Conservation (phyloP, 2,329 filamentous ascomycete genomes). For the Pyricularia sp. region DNA sequence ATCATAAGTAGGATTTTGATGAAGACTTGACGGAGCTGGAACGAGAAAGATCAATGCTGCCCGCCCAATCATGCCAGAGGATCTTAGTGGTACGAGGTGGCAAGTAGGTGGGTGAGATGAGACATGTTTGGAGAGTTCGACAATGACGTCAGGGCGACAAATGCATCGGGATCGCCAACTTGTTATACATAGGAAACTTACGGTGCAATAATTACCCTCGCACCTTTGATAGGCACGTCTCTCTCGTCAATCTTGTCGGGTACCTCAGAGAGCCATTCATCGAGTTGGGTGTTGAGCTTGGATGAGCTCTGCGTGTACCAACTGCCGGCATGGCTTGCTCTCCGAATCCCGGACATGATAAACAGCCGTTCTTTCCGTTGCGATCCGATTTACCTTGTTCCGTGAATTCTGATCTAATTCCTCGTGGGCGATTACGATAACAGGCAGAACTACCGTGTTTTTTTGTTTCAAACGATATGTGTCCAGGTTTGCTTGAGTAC, state of each 20-base stretch:
- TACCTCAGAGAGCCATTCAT: conserved; percentile 65
- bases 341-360: conserved; percentile 23
- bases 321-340: conserved; percentile 69
- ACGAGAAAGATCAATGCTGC: neutral
- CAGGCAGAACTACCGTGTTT: neutral
- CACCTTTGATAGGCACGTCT: conserved; percentile 59
- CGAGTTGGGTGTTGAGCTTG: conserved; percentile 59
- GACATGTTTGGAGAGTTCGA: neutral
- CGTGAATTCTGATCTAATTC: neutral
- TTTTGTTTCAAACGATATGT: neutral
- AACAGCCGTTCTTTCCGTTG: neutral
- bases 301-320: conserved; percentile 67
- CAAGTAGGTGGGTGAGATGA: neutral
- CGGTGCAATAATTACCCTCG: conserved; percentile 87
- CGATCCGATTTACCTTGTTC: neutral
- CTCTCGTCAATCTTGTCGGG: conserved; percentile 52
- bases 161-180: neutral
- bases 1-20: neutral
- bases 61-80: neutral
- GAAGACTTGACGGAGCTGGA: neutral
- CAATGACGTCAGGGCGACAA: conserved; percentile 3
- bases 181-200: conserved; percentile 36
- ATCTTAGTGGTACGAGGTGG: neutral
- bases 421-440: neutral
- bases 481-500: neutral